Evolutionary conservation across 108 stramenopile genomes (phyloP).

Genomic region (Conticribra weissflogii): DNA sequence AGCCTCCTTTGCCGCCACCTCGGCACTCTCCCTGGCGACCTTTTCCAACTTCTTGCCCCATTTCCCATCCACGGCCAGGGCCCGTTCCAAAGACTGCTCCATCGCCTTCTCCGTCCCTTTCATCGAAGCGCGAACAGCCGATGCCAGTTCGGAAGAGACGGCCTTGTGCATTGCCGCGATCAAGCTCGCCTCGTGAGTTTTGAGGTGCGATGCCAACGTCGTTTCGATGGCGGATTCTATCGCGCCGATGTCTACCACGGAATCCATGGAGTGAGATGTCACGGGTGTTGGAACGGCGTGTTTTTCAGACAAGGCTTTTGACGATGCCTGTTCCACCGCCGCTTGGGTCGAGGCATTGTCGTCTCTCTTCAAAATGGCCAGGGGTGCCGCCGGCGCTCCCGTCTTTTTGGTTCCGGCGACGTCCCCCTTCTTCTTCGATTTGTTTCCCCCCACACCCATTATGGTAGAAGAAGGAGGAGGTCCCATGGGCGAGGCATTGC

Average conservation of each 20-base stretch:
- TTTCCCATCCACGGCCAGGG: slow-evolving; percentile 51
- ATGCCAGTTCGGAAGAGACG: slow-evolving; percentile 53
- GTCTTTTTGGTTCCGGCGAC: background rate
- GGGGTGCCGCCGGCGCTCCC: slow-evolving; percentile 4
- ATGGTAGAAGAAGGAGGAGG: background rate
- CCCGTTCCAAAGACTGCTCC: slow-evolving; percentile 33
- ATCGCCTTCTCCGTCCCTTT: slow-evolving; percentile 38
- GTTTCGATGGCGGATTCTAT: slow-evolving; percentile 19
- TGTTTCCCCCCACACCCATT: background rate
- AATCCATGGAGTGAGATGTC: background rate
- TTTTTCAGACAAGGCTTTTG: no score
- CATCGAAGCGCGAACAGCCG: slow-evolving; percentile 49
- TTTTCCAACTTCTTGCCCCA: slow-evolving; percentile 50
- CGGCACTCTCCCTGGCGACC: slow-evolving; percentile 52
- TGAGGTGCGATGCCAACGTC: slow-evolving; percentile 32
- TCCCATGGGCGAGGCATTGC: background rate
- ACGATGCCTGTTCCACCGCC: no score
- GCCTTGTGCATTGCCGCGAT: slow-evolving; percentile 31
- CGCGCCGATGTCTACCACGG: slow-evolving; percentile 13
- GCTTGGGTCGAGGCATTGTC: no score
- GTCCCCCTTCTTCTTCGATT: slow-evolving; percentile 21
- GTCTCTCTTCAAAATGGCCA: slow-evolving; percentile 37
- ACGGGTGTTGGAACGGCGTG: no score
- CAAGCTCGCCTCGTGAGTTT: slow-evolving; percentile 42
- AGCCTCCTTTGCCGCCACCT: slow-evolving; percentile 49